Conservation (phyloP, 805 yeast genomes). For the Saturnispora serradocipensis region DNA sequence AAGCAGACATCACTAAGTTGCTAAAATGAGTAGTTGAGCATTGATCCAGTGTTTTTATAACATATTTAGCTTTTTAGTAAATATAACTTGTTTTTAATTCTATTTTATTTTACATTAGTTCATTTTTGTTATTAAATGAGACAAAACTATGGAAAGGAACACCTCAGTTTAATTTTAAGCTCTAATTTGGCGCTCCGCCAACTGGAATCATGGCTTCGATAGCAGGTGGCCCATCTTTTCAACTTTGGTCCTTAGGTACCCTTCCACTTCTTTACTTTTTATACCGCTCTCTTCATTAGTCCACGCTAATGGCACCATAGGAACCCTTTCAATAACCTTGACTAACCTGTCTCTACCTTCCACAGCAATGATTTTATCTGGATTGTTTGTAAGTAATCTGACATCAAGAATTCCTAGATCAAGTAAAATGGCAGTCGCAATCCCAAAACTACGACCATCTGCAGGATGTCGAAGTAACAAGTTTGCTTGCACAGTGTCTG, state of each 20-base stretch:
- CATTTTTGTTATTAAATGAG: neutral
- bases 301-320: conserved; percentile 98
- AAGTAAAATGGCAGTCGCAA: conserved; percentile 85
- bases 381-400: conserved; percentile 83
- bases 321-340: conserved; percentile 77
- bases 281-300: conserved; percentile 52
- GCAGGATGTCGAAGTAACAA: conserved; percentile 91
- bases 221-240: conserved; percentile 96
- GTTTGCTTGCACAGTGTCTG: conserved; percentile 97
- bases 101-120: neutral
- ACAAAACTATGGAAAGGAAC: neutral
- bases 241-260: conserved; percentile 85
- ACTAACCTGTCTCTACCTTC: conserved; percentile 75
- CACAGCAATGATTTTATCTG: conserved; percentile 91
- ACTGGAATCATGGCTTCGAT: conserved; percentile 28
- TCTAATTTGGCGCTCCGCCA: too few species aligned
- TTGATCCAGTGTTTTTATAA: neutral
- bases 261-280: conserved; percentile 78
- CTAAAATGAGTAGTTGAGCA: conserved; percentile 46
- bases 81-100: neutral
- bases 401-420: conserved; percentile 73
- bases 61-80: neutral
- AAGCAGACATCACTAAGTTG: conserved; percentile 48
- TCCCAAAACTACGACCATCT: conserved; percentile 87
- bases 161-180: neutral